Evolutionary conservation across 2,329 filamentous ascomycete species (phyloP).

Genomic region (Aspergillus alliaceus): DNA sequence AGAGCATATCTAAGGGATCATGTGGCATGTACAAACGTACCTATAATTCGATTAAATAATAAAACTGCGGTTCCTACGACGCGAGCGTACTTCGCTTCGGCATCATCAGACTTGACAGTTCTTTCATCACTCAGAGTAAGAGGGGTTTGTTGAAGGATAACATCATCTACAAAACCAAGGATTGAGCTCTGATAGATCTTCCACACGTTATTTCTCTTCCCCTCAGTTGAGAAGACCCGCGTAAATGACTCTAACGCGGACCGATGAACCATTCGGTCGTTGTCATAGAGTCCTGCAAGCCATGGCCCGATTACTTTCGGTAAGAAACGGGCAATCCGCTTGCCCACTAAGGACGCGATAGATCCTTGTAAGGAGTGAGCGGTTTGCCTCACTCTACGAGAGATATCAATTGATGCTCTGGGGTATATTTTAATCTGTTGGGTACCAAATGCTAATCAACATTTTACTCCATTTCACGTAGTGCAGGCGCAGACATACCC

Average conservation of each 20-base stretch:
- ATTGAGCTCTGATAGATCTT: slow-evolving; percentile 78
- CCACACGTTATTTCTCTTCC: slow-evolving; percentile 76
- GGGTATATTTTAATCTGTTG: slow-evolving; percentile 79
- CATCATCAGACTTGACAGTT: slow-evolving; percentile 79
- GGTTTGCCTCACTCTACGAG: slow-evolving; percentile 82
- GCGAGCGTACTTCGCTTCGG: slow-evolving; percentile 79
- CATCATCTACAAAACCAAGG: slow-evolving; percentile 76
- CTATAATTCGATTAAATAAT: slow-evolving; percentile 56
- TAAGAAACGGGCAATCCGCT: slow-evolving; percentile 79
- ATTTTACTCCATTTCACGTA: slow-evolving; percentile 4
- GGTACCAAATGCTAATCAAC: slow-evolving; percentile 15
- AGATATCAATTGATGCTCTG: slow-evolving; percentile 84
- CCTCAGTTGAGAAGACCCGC: slow-evolving; percentile 73
- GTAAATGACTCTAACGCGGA: slow-evolving; percentile 76
- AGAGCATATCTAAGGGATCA: not conserved
- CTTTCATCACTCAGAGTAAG: slow-evolving; percentile 87
- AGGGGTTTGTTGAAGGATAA: slow-evolving; percentile 73
- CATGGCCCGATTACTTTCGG: slow-evolving; percentile 81
- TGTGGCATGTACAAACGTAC: slow-evolving; percentile 25
- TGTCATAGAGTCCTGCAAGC: slow-evolving; percentile 86
- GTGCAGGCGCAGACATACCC: slow-evolving; percentile 59
- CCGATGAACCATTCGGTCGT: slow-evolving; percentile 71
- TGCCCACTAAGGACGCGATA: slow-evolving; percentile 62
- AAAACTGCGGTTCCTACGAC: slow-evolving; percentile 65
- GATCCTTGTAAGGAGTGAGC: slow-evolving; percentile 73